Conservation (phyloP, 2,329 filamentous ascomycete species). For the Botrytis squamosa region DNA sequence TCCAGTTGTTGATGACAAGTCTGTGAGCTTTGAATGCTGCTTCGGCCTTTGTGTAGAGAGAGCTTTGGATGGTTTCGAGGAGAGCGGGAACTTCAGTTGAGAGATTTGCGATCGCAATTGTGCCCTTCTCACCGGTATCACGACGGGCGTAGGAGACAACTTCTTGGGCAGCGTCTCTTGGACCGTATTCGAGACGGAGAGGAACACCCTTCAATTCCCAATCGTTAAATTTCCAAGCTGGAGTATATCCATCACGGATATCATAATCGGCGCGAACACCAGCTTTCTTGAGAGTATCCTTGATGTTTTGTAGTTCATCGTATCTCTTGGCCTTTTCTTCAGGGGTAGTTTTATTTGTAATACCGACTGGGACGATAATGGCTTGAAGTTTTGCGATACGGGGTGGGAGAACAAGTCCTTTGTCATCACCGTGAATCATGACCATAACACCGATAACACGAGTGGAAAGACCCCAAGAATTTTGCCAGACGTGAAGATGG, state of each 20-base stretch:
- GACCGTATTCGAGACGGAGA: constrained; percentile 90
- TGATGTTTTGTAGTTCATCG: constrained; percentile 71
- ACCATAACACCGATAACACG: constrained; percentile 98
- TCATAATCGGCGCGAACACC: constrained; percentile 80
- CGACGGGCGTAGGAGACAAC: constrained; percentile 84
- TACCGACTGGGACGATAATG: constrained; percentile 86
- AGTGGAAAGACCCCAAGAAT: constrained; percentile 97
- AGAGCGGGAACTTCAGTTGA: constrained; percentile 72
- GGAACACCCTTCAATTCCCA: constrained; percentile 97
- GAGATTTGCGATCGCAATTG: constrained; percentile 73
- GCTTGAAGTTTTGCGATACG: constrained; percentile 83
- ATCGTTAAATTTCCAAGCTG: constrained; percentile 98
- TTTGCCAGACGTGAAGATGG: constrained; percentile 91
- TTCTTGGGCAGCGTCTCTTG: constrained; percentile 84
- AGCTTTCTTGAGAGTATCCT: constrained; percentile 65
- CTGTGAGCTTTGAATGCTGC: constrained; percentile 77
- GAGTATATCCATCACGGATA: constrained; percentile 83
- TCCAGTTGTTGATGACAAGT: constrained; percentile 80
- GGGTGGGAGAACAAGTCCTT: constrained; percentile 89
- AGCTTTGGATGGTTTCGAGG: constrained; percentile 84
- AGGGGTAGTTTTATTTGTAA: constrained; percentile 81
- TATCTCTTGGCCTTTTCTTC: constrained; percentile 77
- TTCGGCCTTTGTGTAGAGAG: constrained; percentile 74
- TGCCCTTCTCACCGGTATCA: constrained; percentile 81
- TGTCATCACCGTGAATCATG: constrained; percentile 96